Conservation (phyloP, 495 filamentous ascomycete genomes). For the Geopyxis carbonaria region DNA sequence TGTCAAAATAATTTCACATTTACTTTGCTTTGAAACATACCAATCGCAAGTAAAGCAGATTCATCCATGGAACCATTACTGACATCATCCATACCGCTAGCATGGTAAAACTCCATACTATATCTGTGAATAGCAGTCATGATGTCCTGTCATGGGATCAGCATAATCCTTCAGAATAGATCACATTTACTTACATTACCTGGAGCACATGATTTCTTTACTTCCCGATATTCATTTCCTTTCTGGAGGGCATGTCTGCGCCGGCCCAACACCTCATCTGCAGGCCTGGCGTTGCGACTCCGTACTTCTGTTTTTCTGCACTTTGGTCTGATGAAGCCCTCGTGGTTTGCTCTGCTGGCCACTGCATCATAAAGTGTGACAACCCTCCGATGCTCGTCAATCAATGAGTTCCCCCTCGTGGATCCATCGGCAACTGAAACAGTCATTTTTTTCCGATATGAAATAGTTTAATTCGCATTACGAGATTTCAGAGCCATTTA, state of each 20-base stretch:
- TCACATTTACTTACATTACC: neutral
- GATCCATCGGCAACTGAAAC: too few relatives aligned
- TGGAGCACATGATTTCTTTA: too few relatives aligned
- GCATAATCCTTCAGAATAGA: conserved; percentile 14
- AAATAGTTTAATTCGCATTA: too few relatives aligned
- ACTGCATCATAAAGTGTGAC: conserved; percentile 22
- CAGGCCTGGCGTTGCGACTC: conserved; percentile 9
- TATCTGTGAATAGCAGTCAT: conserved; percentile 22
- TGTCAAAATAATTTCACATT: neutral
- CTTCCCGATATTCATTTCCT: too few relatives aligned
- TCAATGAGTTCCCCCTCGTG: too few relatives aligned
- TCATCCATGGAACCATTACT: conserved; percentile 18
- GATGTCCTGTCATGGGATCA: conserved; percentile 11
- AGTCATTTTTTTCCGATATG: too few relatives aligned
- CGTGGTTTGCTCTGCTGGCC: conserved; percentile 17
- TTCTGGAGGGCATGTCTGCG: conserved; percentile 13
- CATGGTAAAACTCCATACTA: conserved; percentile 17
- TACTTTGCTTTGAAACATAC: neutral
- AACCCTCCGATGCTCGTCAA: too few relatives aligned
- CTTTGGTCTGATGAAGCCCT: conserved; percentile 12
- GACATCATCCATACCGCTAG: conserved; percentile 18
- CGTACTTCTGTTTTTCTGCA: conserved; percentile 8
- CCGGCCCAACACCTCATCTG: conserved; percentile 18
- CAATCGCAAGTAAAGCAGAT: conserved; percentile 18
- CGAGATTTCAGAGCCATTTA: too few relatives aligned